Percentiles rank a stretch among this genome's conserved stretches.
These are phyloP conservation scores for Sarocladiaceae sp. DNA, from an alignment of 2,329 filamentous ascomycete genomes.

Conservation along the genomic window DNA sequence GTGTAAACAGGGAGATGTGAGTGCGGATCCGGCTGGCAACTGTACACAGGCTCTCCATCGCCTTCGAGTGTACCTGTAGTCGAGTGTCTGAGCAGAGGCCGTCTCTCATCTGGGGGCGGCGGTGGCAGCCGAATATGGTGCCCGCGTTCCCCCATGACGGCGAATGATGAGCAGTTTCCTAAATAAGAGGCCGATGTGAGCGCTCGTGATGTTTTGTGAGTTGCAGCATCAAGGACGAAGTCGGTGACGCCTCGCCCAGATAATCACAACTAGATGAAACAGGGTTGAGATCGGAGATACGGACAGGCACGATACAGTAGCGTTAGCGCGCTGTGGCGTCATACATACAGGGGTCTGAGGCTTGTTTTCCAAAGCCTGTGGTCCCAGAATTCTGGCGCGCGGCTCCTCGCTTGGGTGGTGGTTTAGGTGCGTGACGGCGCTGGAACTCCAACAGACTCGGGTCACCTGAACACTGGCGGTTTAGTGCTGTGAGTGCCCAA, in stretches of 20 bases:
- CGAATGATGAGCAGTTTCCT: neutral
- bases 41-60: slow-evolving; percentile 38
- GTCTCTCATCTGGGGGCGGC: slow-evolving; percentile 26
- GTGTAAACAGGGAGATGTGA: slow-evolving; percentile 67
- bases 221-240: neutral
- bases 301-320: neutral
- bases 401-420: neutral
- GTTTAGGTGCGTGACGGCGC: too few relatives aligned
- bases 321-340: neutral
- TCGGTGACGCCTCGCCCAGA: neutral
- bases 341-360: neutral
- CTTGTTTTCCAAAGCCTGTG: neutral
- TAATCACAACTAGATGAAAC: too few relatives aligned
- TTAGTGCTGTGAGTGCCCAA: too few relatives aligned
- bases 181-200: neutral
- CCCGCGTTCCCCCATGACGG: slow-evolving; percentile 18
- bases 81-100: slow-evolving; percentile 28
- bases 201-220: neutral
- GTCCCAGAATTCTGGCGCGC: neutral
- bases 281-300: neutral
- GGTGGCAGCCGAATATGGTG: slow-evolving; percentile 26
- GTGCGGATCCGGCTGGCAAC: slow-evolving; percentile 54
- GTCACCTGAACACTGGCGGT: too few relatives aligned
- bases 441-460: too few relatives aligned
- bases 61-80: slow-evolving; percentile 24